These are phyloP conservation scores for Podochytrium sp. DNA, from an alignment of 192 early-diverging fungal species.

Conservation along the genomic window DNA sequence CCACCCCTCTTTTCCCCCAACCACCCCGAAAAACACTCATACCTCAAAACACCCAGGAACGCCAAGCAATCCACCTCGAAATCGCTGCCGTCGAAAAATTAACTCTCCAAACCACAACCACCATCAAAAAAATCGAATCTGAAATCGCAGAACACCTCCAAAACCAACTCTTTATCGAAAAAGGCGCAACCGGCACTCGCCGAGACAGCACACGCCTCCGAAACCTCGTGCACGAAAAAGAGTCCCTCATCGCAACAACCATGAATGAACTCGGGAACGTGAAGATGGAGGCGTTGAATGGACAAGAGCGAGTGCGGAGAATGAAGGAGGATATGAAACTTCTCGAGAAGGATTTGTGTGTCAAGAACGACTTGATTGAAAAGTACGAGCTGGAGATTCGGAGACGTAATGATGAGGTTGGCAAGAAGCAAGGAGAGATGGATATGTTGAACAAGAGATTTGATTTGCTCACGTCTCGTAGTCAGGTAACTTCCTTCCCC, in stretches of 20 bases:
- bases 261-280: slow-evolving; percentile 60
- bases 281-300: slow-evolving; percentile 50
- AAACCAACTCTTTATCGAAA: slow-evolving; percentile 56
- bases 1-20: background rate
- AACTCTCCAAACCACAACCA: slow-evolving; percentile 32
- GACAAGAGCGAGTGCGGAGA: slow-evolving; percentile 23
- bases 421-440: slow-evolving; percentile 64
- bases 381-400: slow-evolving; percentile 68
- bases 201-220: slow-evolving; percentile 54
- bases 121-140: slow-evolving; percentile 45
- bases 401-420: slow-evolving; percentile 59
- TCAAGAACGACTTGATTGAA: slow-evolving; percentile 58
- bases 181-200: slow-evolving; percentile 47
- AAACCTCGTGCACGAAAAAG: slow-evolving; percentile 58
- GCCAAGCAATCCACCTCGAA: slow-evolving; percentile 55
- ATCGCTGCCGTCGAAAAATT: slow-evolving; percentile 50
- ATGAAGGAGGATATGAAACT: slow-evolving; percentile 44
- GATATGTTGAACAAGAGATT: slow-evolving; percentile 68
- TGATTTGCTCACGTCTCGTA: slow-evolving; percentile 51
- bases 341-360: slow-evolving; percentile 50
- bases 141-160: slow-evolving; percentile 64
- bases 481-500: slow-evolving; percentile 51
- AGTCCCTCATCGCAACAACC: slow-evolving; percentile 49
- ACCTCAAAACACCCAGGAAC: slow-evolving; percentile 36
- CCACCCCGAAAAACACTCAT: slow-evolving; percentile 1